These are phyloP conservation scores for Microbotryum silenes-acaulis DNA, from an alignment of 1,284 basidiomycete genomes.

Conservation along the genomic window DNA sequence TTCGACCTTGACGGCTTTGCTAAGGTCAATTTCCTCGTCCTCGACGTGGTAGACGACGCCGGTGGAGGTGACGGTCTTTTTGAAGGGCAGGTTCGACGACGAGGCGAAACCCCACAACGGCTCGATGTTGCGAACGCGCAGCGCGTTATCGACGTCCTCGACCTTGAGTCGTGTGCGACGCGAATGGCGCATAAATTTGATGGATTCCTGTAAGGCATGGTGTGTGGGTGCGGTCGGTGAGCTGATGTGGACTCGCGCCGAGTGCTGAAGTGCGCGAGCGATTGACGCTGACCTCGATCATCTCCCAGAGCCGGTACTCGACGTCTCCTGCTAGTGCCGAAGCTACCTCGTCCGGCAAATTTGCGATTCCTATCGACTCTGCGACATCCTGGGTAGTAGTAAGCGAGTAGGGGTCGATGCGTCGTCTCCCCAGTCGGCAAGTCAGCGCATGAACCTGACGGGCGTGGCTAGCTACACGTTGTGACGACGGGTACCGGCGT, in stretches of 20 bases:
- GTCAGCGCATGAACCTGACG: background rate
- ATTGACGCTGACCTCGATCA: conserved; percentile 60
- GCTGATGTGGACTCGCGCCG: background rate
- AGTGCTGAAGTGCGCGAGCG: background rate
- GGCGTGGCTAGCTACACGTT: background rate
- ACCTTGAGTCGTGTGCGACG: conserved; percentile 78
- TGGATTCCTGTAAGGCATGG: conserved; percentile 62
- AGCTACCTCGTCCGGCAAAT: conserved; percentile 69
- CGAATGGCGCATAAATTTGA: conserved; percentile 92
- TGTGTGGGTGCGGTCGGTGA: too few species aligned
- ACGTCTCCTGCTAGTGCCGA: conserved; percentile 87
- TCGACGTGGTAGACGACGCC: conserved; percentile 75
- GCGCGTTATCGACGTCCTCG: conserved; percentile 84
- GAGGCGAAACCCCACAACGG: conserved; percentile 38
- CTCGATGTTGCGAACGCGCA: conserved; percentile 90
- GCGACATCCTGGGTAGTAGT: conserved; percentile 66
- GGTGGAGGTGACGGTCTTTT: conserved; percentile 40
- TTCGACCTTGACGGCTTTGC: conserved; percentile 73
- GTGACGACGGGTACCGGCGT: background rate
- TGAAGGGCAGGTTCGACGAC: conserved; percentile 33
- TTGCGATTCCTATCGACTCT: conserved; percentile 75
- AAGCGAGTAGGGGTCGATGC: background rate
- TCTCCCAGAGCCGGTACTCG: conserved; percentile 89
- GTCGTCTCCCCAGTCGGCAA: background rate
- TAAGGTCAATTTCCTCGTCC: conserved; percentile 96